Evolutionary conservation across 768 basidiomycete species (phyloP).

Genomic region (Pseudohyphozyma bogoriensis): DNA sequence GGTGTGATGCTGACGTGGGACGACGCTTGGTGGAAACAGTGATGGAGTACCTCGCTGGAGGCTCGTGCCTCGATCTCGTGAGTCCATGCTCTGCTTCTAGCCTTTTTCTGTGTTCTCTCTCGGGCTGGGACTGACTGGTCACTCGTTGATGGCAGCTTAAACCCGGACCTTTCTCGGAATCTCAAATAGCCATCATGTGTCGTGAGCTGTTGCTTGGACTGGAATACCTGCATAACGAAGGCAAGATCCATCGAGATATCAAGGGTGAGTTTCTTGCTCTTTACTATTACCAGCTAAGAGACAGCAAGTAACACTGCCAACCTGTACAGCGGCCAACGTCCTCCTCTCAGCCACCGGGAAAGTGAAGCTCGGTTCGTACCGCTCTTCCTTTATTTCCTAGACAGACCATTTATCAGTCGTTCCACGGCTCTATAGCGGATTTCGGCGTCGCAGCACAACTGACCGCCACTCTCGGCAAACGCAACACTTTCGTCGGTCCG

Average conservation of each 20-base stretch:
- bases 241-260: conserved; percentile 97
- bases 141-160: conserved; percentile 49
- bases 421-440: conserved; percentile 60
- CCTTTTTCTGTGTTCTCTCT: not conserved
- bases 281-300: not conserved
- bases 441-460: conserved; percentile 98
- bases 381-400: not conserved
- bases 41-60: conserved; percentile 98
- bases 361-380: conserved; percentile 61
- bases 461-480: conserved; percentile 51
- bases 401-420: not conserved
- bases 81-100: conserved; percentile 17
- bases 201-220: conserved; percentile 86
- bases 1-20: not conserved
- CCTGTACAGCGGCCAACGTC: conserved; percentile 77
- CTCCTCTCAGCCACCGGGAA: conserved; percentile 79
- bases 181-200: conserved; percentile 88
- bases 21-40: conserved; percentile 40
- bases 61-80: conserved; percentile 87
- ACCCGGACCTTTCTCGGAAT: conserved; percentile 78
- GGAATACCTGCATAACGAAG: conserved; percentile 89
- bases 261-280: conserved; percentile 43
- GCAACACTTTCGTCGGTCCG: conserved; percentile 84
- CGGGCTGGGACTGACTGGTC: not conserved
- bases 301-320: not conserved